phyloP scores from a whole-genome alignment of 2,329 filamentous ascomycete genomes.

The Colletotrichum musae region DNA sequence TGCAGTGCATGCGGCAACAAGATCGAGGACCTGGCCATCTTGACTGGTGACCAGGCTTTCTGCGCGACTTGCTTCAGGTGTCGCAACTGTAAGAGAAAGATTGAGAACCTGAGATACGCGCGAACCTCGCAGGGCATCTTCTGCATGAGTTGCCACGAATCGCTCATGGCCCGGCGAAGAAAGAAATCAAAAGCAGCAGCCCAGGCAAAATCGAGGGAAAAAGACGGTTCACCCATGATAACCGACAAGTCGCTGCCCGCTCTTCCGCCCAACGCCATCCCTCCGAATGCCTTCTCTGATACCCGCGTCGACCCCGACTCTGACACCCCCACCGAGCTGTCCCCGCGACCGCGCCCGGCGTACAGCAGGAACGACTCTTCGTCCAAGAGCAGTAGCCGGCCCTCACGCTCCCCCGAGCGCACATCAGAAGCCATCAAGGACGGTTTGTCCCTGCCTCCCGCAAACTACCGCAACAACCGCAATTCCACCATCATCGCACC shows the following conservation, averaged over 20 bases:
- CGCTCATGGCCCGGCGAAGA: conserved; percentile 90
- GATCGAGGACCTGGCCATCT: conserved; percentile 96
- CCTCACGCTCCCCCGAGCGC: conserved; percentile 69
- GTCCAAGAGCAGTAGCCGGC: conserved; percentile 67
- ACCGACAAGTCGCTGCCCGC: conserved; percentile 95
- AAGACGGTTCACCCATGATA: conserved; percentile 76
- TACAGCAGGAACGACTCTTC: conserved; percentile 68
- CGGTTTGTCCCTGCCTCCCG: conserved; percentile 79
- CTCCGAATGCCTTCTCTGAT: conserved; percentile 73
- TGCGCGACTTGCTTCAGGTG: conserved; percentile 98
- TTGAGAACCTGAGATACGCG: conserved; percentile 97
- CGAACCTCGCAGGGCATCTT: conserved; percentile 98
- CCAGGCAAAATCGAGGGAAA: conserved; percentile 73
- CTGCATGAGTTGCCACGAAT: conserved; percentile 99
- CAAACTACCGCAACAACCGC: conserved; percentile 83
- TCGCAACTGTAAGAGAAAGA: conserved; percentile 98
- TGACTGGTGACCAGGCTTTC: conserved; percentile 98
- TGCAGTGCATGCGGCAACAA: conserved; percentile 97
- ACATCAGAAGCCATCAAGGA: conserved; percentile 58
- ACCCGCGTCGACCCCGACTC: conserved; percentile 71
- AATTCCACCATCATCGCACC: conserved; percentile 77
- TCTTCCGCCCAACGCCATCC: conserved; percentile 81
- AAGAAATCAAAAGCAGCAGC: conserved; percentile 85
- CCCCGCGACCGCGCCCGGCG: conserved; percentile 70
- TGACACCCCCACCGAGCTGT: conserved; percentile 78